Conservation (phyloP, 2,329 filamentous ascomycete genomes). For the Colletotrichum sp. region DNA sequence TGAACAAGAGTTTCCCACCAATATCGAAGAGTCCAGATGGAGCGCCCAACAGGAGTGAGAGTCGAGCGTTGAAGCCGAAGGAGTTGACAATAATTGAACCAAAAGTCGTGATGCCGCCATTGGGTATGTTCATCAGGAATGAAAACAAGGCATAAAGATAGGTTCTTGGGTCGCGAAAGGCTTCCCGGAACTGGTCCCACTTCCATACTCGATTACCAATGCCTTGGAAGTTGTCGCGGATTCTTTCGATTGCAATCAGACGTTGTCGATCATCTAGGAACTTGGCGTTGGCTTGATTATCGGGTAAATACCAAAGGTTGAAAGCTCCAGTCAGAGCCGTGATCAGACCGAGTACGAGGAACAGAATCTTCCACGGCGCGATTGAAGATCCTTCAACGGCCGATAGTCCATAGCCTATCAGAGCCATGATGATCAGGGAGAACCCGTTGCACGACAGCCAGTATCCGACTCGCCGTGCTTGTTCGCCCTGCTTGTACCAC, state of each 20-base stretch:
- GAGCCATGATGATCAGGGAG: slow-evolving; percentile 21
- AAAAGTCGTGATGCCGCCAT: slow-evolving; percentile 24
- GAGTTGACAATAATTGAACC: slow-evolving; percentile 21
- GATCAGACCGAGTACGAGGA: slow-evolving; percentile 31
- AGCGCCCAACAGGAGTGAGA: slow-evolving; percentile 18
- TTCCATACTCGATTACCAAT: slow-evolving; percentile 55
- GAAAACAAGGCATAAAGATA: slow-evolving; percentile 58
- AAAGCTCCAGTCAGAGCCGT: slow-evolving; percentile 22
- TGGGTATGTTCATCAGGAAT: slow-evolving; percentile 27
- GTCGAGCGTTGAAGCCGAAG: slow-evolving; percentile 18
- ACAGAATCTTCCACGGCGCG: slow-evolving; percentile 26
- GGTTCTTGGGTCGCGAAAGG: slow-evolving; percentile 53
- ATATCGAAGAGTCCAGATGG: slow-evolving; percentile 23
- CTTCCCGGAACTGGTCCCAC: slow-evolving; percentile 48
- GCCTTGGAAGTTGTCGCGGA: slow-evolving; percentile 52
- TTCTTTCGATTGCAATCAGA: slow-evolving; percentile 52
- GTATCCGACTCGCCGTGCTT: slow-evolving; percentile 29
- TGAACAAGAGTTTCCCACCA: slow-evolving; percentile 24
- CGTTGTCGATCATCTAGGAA: slow-evolving; percentile 62
- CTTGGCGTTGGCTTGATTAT: slow-evolving; percentile 61
- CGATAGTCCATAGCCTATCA: slow-evolving; percentile 26
- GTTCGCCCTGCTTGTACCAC: slow-evolving; percentile 34
- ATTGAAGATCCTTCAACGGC: slow-evolving; percentile 4
- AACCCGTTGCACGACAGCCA: slow-evolving; percentile 26
- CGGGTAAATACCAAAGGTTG: slow-evolving; percentile 45